phyloP scores from a whole-genome alignment of 179 eudicot species.

The Camellia oleifera region DNA sequence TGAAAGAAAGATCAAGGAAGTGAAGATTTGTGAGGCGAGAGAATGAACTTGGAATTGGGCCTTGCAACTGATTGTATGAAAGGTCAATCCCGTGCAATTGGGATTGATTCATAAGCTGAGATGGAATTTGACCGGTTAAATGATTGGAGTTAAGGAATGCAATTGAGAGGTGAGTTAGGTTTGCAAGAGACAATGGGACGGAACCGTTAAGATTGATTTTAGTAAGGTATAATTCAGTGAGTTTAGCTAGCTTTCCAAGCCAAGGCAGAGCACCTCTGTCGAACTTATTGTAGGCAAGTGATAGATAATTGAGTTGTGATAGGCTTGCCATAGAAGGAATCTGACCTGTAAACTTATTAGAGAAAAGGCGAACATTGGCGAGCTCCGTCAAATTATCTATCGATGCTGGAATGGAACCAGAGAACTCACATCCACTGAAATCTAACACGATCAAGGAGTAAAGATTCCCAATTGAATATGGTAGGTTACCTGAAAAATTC shows the following conservation, averaged over 20 bases:
- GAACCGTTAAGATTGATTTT: not conserved
- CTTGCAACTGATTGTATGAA: conserved; percentile 4
- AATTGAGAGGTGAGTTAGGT: conserved; percentile 3
- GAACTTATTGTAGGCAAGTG: not conserved
- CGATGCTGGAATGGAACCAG: conserved; percentile 14
- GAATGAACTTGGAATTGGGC: conserved; percentile 10
- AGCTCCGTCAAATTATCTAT: conserved; percentile 17
- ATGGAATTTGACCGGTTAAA: conserved; percentile 13
- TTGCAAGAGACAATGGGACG: conserved; percentile 7
- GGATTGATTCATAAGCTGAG: conserved; percentile 9
- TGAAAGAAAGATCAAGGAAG: not conserved
- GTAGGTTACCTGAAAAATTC: conserved; percentile 21
- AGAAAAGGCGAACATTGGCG: not conserved
- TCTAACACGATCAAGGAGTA: not conserved
- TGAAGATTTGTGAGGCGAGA: conserved; percentile 7
- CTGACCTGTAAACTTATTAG: conserved; percentile 4
- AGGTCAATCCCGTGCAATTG: not conserved
- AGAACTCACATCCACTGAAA: not conserved
- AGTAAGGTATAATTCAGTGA: not conserved
- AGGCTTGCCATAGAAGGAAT: conserved; percentile 12
- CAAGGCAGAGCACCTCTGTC: not conserved
- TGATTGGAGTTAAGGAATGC: not conserved
- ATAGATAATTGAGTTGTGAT: conserved; percentile 5
- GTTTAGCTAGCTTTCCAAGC: not conserved
- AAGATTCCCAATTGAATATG: conserved; percentile 20